Evolutionary conservation across 768 basidiomycete species (phyloP), one percentile per base, ranked within the genome.

Genomic region (Leucogyrophana mollusca): DNA sequence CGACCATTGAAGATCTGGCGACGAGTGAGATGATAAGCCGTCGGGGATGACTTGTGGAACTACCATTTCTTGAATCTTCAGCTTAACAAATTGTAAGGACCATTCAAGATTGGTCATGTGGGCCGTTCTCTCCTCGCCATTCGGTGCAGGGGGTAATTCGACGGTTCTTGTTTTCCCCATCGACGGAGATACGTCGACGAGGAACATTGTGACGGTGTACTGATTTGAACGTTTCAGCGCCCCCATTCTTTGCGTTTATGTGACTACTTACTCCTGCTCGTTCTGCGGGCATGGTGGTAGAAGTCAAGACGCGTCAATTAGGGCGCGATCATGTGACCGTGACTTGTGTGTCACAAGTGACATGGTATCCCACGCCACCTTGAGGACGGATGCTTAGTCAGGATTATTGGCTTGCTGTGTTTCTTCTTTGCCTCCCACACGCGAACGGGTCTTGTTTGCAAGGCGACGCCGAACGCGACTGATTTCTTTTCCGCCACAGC

Each of bases 1-100:
- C 94, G 77, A 11, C 86, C 89, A 54, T 88, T 82, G 60, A 84
- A 93, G 54, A 97, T 93, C 94, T 98, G 46, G 20, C 23, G 9
- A 14, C 27, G 4, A 2, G 16, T 18, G 17, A 32, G 25, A 22
- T 27, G 9, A 47, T 34, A 52, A 14, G 21, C 36, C 38, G 34
- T 23, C 43, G 46, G 22, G 32, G 49, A 43, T 36, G 40, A 43
- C 14, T 17, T 32, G 13, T 4, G 35, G 16, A 41, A 18, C 9
- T 44, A 90, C 90, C 86, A 95, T 93, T 50, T 94, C 89, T 60
- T 95, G 91, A 25, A 94, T 78, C 65, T 93, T 93, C 53, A 92
- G 77, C 62, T 90, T 91, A 13, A 90, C 89, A 59, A 85, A 96
- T 59, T 92, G 88, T 36, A 95, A 73, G 1, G 79, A 76, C 78